Base-by-base conservation (phyloP, 2,329 filamentous ascomycete species). In the Zymoseptoria crescenta region DNA sequence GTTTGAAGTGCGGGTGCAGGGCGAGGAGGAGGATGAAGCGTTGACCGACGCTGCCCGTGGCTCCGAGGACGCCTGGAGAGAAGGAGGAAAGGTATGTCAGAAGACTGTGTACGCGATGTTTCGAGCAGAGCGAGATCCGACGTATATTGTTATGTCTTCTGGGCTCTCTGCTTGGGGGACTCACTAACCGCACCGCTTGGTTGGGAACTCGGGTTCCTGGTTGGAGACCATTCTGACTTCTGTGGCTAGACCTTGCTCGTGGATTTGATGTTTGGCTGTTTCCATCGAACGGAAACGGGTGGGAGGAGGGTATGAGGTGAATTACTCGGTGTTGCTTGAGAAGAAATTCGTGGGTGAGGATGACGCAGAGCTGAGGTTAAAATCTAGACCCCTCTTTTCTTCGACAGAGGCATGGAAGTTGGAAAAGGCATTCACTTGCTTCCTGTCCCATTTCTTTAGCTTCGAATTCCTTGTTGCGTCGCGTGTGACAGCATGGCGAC, bases 31-130 rank as follows among this genome's bases (percentile, higher is more conserved):
- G 86, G 73, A 97, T 94, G 75, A 97, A 97, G 70, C 94, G 87
- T 77, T 96, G 91, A 68, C 93, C 93, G 13, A 97, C 93, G 41
- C 91, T 95, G 72, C 94, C 94, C 30, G 93, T 97, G 76, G 88
- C 90, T 68, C 93, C 92, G 58, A 96, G 84, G 59, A 96, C 91
- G 62, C 77, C 78, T 81, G 63, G 49, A 55, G 41, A 13, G 19
- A 9, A 45, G 30, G 52, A 35, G 21, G 73, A 84, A 83, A 51
- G 49, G 21, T 58, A 49, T 28, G 87, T 52, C 41, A 54, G 29
- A 24, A 24, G 24, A 24, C 4, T 24, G 24, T 24, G 4, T 24
- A 24, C 24, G 24, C 4, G 24, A 24, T 24, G 24, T 24, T 4
- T n/a, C n/a, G n/a, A n/a, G n/a, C n/a, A n/a, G 50, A n/a, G 13